Evolutionary conservation across 768 basidiomycete species (phyloP), one percentile per base, ranked within the genome.

Genomic region (Suillus fuscotomentosus): DNA sequence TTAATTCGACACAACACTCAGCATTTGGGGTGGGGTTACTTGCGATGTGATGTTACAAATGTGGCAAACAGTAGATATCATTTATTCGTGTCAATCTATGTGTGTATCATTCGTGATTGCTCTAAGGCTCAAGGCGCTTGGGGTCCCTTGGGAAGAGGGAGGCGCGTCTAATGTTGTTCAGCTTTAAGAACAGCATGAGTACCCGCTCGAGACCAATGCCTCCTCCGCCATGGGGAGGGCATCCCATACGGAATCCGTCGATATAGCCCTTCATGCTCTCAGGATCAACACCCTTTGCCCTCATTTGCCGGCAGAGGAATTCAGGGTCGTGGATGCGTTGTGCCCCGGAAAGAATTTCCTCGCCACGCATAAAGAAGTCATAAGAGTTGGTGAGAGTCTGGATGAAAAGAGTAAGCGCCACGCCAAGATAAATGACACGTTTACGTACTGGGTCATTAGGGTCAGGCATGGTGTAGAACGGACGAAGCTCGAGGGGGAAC

Each of bases 381-480:
- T 99, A 99, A 27, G 97, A 99, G 79, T 99, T 99, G 60, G 97
- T 98, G 47, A 97, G 82, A 9, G 87, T 88, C 91, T 96, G 71
- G 24, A 38, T 36, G 56, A 55, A 48, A 42, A 22, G 11, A 61
- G 38, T 66, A 24, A 66, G 69, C 24, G 60, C 42, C 53, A 20
- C 36, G 2, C 20, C 39, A 41, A 50, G 66, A 55, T 51, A 34
- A 34, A 43, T 60, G 66, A 20, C 60, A 47, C 42, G 43, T 54
- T 54, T 36, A 78, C 88, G 69, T 70, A 95, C 94, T 8, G 92
- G 88, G 77, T 99, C 91, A 67, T 86, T 82, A 14, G 97, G 87
- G 80, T 99, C 97, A 63, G 96, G 93, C 97, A 99, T 99, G 62
- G 97, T 99, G 80, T 99, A 99, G 81, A 99, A 99, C 3, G 97